A percentile compares a stretch with the other conserved stretches of the same genome.
These are phyloP conservation scores for Phalaenopsis hybrid DNA, from an alignment of 116 monocot genomes.

Conservation along the genomic window DNA sequence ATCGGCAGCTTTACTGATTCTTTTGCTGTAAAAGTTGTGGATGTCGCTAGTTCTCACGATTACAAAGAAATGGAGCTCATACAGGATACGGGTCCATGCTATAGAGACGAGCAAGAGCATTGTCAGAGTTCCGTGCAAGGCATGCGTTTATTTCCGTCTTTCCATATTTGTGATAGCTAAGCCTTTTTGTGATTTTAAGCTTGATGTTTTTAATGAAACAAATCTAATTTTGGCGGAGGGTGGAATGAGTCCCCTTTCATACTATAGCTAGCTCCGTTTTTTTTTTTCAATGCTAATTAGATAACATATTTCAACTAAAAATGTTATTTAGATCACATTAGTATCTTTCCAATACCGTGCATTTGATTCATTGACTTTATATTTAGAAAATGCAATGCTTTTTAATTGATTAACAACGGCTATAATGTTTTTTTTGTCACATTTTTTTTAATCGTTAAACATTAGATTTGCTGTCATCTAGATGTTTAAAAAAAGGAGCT, in stretches of 20 bases:
- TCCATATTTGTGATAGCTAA: not conserved
- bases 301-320: too few relatives aligned
- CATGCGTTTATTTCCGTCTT: not conserved
- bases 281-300: too few relatives aligned
- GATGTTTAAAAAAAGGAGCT: too few relatives aligned
- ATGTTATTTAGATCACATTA: too few relatives aligned
- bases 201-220: not conserved
- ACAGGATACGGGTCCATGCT: not conserved
- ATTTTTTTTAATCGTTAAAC: too few relatives aligned
- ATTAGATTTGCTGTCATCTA: too few relatives aligned
- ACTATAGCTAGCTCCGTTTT: not conserved
- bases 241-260: not conserved
- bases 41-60: not conserved
- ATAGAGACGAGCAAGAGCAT: not conserved
- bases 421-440: too few relatives aligned
- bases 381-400: too few relatives aligned
- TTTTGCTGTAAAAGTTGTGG: not conserved
- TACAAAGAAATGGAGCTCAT: conserved; percentile 14
- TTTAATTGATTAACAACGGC: too few relatives aligned
- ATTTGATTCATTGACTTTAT: too few relatives aligned
- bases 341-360: too few relatives aligned
- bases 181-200: not conserved
- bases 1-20: not conserved
- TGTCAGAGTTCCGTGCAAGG: conserved; percentile 8
- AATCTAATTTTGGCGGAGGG: not conserved